Base-by-base conservation (phyloP, 108 stramenopile species). In the Fragilariopsis cylindrus region DNA sequence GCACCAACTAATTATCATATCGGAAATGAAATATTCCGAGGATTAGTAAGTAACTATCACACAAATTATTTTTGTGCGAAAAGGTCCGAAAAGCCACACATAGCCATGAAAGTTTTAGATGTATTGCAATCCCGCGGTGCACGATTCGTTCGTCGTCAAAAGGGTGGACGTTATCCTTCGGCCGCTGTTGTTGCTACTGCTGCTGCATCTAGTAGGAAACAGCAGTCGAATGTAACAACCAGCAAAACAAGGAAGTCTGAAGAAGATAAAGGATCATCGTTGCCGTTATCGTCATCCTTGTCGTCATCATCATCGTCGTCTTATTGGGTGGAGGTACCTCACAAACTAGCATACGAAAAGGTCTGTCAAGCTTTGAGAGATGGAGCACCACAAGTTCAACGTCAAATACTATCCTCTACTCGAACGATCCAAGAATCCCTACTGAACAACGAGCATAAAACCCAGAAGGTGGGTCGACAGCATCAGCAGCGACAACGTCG, bases 341-440 rank as follows among this genome's bases (percentile, higher is more conserved):
- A 76, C 56, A 85, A 86, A 60, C 76, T 81, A 52, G 91, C 91
- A 1, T 71, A 81, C 46, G 88, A 87, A 73, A 89, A 89, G 71
- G 84, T 85, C 11, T 84, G 85, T 18, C 87, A 89, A 77, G 87
- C 87, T 12, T 71, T 92, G 44, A 77, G 91, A 45, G 88, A 89
- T 48, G 86, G 87, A 57, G 80, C 82, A 5, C 77, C 82, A 39
- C 75, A 81, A 9, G 18, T 87, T 50, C 80, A 78, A 15, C 68
- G 70, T 15, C 50, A 71, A 49, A 39, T 75, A 53, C 16, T 79
- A 11, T 60, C 71, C 12, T 46, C 65, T 65, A 11, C 58, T 5
- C 55, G 30, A 30, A 30, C 30, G 2, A 30, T 30, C 0, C 30
- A 30, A 30, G 30, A 30, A 30, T 30, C 30, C 30, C 30, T 30